Evolutionary conservation across 495 filamentous ascomycete genomes (phyloP).

Genomic region (Podospora bellae-mahoneyi): DNA sequence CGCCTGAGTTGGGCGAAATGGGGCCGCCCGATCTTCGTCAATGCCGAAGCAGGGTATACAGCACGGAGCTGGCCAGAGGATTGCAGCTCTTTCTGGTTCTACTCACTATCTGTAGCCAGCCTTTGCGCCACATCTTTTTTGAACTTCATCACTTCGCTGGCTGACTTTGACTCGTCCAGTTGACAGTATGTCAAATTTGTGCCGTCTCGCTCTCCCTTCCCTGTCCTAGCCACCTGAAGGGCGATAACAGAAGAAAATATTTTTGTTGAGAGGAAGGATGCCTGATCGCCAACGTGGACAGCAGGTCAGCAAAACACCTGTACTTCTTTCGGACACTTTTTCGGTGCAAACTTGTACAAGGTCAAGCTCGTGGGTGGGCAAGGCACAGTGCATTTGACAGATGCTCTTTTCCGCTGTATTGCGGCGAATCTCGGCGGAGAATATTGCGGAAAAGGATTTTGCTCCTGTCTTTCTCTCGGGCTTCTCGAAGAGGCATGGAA

Average conservation of each 20-base stretch:
- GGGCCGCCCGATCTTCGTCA: background rate
- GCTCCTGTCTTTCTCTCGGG: background rate
- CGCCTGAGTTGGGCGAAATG: background rate
- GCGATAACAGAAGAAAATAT: background rate
- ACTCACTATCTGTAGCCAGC: slow-evolving; percentile 27
- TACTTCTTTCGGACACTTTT: slow-evolving; percentile 37
- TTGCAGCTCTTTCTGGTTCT: slow-evolving; percentile 19
- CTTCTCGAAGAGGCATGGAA: slow-evolving; percentile 37
- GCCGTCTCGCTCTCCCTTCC: background rate
- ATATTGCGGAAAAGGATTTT: slow-evolving; percentile 11
- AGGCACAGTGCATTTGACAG: slow-evolving; percentile 36
- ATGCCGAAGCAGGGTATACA: background rate
- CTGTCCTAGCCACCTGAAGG: background rate
- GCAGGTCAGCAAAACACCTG: slow-evolving; percentile 12
- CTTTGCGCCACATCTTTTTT: slow-evolving; percentile 35
- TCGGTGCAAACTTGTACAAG: slow-evolving; percentile 34
- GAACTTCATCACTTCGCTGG: slow-evolving; percentile 20
- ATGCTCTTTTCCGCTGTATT: slow-evolving; percentile 37
- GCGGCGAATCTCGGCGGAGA: slow-evolving; percentile 30
- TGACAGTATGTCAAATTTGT: background rate
- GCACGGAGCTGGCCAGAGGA: slow-evolving; percentile 20
- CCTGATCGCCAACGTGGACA: slow-evolving; percentile 7
- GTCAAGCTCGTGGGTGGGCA: slow-evolving; percentile 34
- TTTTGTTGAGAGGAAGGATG: slow-evolving; percentile 16
- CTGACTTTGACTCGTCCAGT: background rate